phyloP scores from a whole-genome alignment of 1,284 basidiomycete species.

The Fomes fomentarius region DNA sequence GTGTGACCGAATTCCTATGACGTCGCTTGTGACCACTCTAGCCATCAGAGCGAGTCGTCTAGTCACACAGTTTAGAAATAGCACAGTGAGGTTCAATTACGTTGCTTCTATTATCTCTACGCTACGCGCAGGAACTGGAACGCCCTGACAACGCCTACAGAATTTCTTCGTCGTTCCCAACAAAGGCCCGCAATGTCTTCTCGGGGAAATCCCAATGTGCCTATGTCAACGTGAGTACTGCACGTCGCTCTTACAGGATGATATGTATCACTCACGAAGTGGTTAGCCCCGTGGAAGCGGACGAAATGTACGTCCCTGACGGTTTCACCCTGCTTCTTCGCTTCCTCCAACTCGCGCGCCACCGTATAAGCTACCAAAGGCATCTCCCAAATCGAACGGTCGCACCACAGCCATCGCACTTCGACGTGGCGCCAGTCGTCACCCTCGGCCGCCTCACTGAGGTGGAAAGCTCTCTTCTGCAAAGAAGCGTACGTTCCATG shows the following conservation, averaged over 20 bases:
- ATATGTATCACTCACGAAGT: constrained; percentile 11
- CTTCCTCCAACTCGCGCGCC: constrained; percentile 9
- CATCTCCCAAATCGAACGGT: constrained; percentile 15
- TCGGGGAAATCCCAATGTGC: constrained; percentile 1
- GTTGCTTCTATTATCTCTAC: neutral
- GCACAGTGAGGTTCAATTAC: neutral
- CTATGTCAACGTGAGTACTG: neutral
- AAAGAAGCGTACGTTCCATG: constrained; percentile 2
- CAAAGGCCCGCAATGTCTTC: neutral
- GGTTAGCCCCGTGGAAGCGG: constrained; percentile 14
- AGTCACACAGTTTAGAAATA: no score
- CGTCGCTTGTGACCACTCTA: no score
- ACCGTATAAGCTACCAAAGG: neutral
- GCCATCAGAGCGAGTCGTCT: no score
- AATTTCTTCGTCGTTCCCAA: neutral
- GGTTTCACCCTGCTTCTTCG: constrained; percentile 1
- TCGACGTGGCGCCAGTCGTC: constrained; percentile 9
- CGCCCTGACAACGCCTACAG: neutral
- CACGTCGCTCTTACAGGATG: neutral
- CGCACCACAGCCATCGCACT: constrained; percentile 15
- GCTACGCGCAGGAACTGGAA: neutral
- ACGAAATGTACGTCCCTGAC: constrained; percentile 4
- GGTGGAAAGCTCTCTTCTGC: constrained; percentile 2
- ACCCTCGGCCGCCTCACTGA: neutral
- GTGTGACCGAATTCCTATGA: neutral